Conservation (phyloP, 1,284 basidiomycete genomes). For the Ustilago esculenta region DNA sequence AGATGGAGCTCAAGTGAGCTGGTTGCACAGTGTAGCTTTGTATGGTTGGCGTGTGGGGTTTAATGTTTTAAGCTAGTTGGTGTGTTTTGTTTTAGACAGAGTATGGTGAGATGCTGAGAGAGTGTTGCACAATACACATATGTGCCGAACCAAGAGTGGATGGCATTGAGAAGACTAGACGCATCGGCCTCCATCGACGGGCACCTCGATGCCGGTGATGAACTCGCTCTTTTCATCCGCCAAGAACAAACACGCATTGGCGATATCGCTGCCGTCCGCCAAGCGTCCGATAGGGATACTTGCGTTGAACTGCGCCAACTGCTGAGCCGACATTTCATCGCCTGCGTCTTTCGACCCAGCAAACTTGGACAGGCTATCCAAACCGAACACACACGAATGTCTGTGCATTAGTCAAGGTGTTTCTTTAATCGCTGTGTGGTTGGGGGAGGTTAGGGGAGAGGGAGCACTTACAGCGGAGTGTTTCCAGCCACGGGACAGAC, state of each 20-base stretch:
- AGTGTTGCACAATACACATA: too few species aligned
- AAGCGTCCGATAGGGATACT: slow-evolving; percentile 40
- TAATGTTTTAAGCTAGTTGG: too few species aligned
- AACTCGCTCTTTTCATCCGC: slow-evolving; percentile 27
- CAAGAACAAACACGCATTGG: slow-evolving; percentile 48
- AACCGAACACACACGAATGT: too few species aligned
- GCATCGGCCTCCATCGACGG: slow-evolving; percentile 45
- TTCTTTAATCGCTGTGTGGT: too few species aligned
- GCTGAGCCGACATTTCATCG: slow-evolving; percentile 4
- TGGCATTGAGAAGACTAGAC: slow-evolving; percentile 22
- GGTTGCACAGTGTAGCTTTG: not conserved
- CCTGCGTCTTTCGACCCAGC: slow-evolving; percentile 29
- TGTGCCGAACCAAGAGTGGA: too few species aligned
- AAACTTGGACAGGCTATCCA: slow-evolving; percentile 24
- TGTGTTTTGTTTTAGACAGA: too few species aligned
- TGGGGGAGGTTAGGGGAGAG: not conserved
- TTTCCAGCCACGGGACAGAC: slow-evolving; percentile 47
- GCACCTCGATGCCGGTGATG: slow-evolving; percentile 42
- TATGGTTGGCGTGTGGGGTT: too few species aligned
- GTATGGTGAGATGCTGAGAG: too few species aligned
- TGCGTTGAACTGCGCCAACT: slow-evolving; percentile 32
- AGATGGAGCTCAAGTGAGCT: slow-evolving; percentile 55
- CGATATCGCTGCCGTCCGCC: slow-evolving; percentile 28
- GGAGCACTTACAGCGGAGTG: slow-evolving; percentile 44
- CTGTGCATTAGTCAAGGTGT: too few species aligned